Evolutionary conservation across 2,329 filamentous ascomycete species (phyloP), one percentile per base, ranked within the genome.

Genomic region (Dothiorella sarmentorum): DNA sequence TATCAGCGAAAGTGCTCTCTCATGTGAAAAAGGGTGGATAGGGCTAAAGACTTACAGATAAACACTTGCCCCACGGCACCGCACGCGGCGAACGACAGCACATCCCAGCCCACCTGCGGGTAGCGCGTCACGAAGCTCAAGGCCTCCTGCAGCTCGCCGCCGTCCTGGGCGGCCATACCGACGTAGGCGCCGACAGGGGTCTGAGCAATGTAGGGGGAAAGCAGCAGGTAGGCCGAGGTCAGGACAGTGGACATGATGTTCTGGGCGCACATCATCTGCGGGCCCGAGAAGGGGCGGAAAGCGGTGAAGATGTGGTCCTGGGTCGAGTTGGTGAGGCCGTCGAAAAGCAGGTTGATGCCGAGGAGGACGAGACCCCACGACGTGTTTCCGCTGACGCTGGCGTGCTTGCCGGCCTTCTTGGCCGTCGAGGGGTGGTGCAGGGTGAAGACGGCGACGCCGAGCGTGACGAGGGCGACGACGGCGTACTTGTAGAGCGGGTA

Each of bases 181-280:
- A 79, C 51, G 59, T 69, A 75, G 6, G 68, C 64, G 10, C 74
- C 77, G 2, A 79, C 33, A 0, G 72, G 68, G 6, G 76, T 91
- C 59, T 81, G 78, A 10, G 95, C 88, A n/a, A 97, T 74, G 77
- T 87, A 90, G 0, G 94, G 94, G 66, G 86, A 89, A 18, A 91
- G 69, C 17, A 93, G 63, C 43, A 99, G 84, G 68, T 96, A 97
- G 0, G 77, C 69, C 18, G 83, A 80, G 3, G 92, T 97, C 59
- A 97, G 79, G 45, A 85, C 69, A 3, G 91, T 93, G 66, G 85
- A 88, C 74, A 97, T 88, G 58, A 96, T 78, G 72, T 97, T 99
- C 75, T 97, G 91, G 37, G 93, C 92, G 71, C 92, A 95, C 94
- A 99, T 99, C 94, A 99, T 99, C 82, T 99, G 94, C 61, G 93